phyloP scores from a whole-genome alignment of 2,329 filamentous ascomycete genomes.

The Chaetomium globosum region DNA sequence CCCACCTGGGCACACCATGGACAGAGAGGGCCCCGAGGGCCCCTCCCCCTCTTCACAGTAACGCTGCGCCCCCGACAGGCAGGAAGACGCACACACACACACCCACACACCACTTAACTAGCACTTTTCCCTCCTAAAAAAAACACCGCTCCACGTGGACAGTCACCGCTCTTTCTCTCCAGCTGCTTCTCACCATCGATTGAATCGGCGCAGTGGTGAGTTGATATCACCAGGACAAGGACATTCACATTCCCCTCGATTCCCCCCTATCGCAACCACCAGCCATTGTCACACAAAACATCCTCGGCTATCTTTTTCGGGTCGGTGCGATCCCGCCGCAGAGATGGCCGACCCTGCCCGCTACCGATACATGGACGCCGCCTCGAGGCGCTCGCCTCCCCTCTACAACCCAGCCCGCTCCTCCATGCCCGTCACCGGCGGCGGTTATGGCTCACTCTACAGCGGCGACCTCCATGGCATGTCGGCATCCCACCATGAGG shows the following conservation, averaged over 20 bases:
- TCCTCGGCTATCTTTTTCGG: background rate
- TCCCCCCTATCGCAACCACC: background rate
- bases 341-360: constrained; percentile 36
- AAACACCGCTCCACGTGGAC: constrained; percentile 22
- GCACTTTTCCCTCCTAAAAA: constrained; percentile 23
- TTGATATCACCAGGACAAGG: background rate
- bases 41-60: constrained; percentile 6
- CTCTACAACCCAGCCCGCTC: constrained; percentile 55
- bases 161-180: constrained; percentile 25
- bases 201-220: constrained; percentile 11
- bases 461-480: constrained; percentile 58
- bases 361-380: constrained; percentile 32
- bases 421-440: constrained; percentile 54
- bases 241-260: background rate
- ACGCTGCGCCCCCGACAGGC: constrained; percentile 28
- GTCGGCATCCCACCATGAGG: constrained; percentile 46
- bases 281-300: background rate
- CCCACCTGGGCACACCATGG: constrained; percentile 22
- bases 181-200: constrained; percentile 5
- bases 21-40: background rate
- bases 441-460: constrained; percentile 55
- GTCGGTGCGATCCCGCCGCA: constrained; percentile 17
- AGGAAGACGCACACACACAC: constrained; percentile 19
- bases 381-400: constrained; percentile 35
- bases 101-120: constrained; percentile 24